Evolutionary conservation across 352 stramenopile genomes (phyloP).

Genomic region (Globisporangium parvum): DNA sequence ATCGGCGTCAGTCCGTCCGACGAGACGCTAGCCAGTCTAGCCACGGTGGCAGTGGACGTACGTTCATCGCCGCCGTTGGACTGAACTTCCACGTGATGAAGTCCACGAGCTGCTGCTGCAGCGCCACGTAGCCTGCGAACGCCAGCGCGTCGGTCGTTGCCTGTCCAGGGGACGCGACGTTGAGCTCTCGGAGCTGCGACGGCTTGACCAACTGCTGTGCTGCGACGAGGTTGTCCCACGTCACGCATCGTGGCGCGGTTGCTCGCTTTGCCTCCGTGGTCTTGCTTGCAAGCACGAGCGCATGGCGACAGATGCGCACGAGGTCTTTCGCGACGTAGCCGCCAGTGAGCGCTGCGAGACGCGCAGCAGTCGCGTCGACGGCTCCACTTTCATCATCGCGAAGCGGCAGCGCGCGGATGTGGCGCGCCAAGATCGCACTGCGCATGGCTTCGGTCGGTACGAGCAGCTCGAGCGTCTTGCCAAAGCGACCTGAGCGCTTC

Average conservation of each 20-base stretch:
- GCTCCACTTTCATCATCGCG: too few species aligned
- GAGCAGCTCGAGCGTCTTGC: slow-evolving; percentile 53
- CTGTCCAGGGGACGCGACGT: slow-evolving; percentile 47
- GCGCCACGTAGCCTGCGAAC: slow-evolving; percentile 61
- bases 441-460: slow-evolving; percentile 59
- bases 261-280: neutral
- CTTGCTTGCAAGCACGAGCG: slow-evolving; percentile 31
- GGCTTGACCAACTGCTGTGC: slow-evolving; percentile 60
- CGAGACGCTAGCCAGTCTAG: too few species aligned
- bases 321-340: slow-evolving; percentile 79
- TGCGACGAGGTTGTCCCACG: slow-evolving; percentile 39
- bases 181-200: slow-evolving; percentile 67
- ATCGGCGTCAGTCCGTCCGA: neutral
- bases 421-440: slow-evolving; percentile 32
- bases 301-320: slow-evolving; percentile 60
- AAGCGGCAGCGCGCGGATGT: slow-evolving; percentile 32
- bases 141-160: slow-evolving; percentile 7
- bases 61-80: slow-evolving; percentile 52
- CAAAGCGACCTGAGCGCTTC: slow-evolving; percentile 46
- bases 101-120: slow-evolving; percentile 58
- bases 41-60: slow-evolving; percentile 18
- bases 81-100: slow-evolving; percentile 66
- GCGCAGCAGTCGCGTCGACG: slow-evolving; percentile 11
- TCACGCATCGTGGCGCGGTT: slow-evolving; percentile 4
- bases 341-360: slow-evolving; percentile 52